These are phyloP conservation scores for Neonectria sp. DNA, from an alignment of 2,329 filamentous ascomycete genomes.

Conservation along the genomic window DNA sequence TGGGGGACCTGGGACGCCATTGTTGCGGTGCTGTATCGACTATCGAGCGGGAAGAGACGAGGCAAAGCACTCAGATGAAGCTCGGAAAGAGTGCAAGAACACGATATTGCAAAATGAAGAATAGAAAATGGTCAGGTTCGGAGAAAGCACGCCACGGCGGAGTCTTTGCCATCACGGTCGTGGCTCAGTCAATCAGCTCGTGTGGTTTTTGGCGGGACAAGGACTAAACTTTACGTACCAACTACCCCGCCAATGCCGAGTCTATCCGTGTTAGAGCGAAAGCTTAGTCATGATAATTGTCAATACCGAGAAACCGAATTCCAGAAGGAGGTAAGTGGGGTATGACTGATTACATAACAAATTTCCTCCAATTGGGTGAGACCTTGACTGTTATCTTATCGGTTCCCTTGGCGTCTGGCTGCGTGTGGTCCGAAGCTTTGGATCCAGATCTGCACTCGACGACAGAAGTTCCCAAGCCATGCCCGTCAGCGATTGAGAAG, in stretches of 20 bases:
- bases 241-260: slow-evolving; percentile 51
- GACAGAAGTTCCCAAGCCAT: background rate
- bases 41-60: slow-evolving; percentile 2
- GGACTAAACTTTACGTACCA: slow-evolving; percentile 32
- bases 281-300: slow-evolving; percentile 33
- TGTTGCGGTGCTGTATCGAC: slow-evolving; percentile 14
- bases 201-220: slow-evolving; percentile 35
- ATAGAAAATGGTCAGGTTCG: slow-evolving; percentile 14
- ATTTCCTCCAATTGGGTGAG: background rate
- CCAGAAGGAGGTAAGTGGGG: slow-evolving; percentile 29
- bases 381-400: slow-evolving; percentile 12
- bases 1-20: slow-evolving; percentile 51
- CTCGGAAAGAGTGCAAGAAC: background rate
- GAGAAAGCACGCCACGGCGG: slow-evolving; percentile 46
- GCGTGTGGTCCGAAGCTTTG: background rate
- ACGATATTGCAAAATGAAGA: slow-evolving; percentile 7
- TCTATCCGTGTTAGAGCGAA: slow-evolving; percentile 38
- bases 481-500: background rate
- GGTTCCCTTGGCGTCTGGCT: background rate
- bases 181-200: slow-evolving; percentile 32
- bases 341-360: background rate
- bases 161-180: slow-evolving; percentile 35
- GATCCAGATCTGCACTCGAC: background rate
- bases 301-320: slow-evolving; percentile 32
- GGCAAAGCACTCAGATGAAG: slow-evolving; percentile 4